Evolutionary conservation across 1,284 basidiomycete species (phyloP).

Genomic region (Inonotus obliquus): DNA sequence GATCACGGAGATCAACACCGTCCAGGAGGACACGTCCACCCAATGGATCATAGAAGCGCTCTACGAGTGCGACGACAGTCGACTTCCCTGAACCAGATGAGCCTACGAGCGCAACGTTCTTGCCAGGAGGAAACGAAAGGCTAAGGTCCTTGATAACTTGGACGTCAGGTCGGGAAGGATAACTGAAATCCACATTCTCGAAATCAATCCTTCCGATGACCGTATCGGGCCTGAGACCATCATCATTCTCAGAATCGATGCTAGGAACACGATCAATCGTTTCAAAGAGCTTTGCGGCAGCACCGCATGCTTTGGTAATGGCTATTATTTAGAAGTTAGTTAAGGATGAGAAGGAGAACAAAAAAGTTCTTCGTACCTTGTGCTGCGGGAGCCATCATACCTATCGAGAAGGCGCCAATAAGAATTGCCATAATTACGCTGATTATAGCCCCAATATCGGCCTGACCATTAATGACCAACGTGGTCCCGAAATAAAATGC

Average conservation of each 20-base stretch:
- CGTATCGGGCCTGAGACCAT: conserved; percentile 66
- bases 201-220: conserved; percentile 77
- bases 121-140: conserved; percentile 68
- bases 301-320: conserved; percentile 77
- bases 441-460: conserved; percentile 67
- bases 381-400: conserved; percentile 74
- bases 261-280: conserved; percentile 86
- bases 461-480: conserved; percentile 62
- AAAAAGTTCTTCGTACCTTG: conserved; percentile 44
- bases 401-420: conserved; percentile 87
- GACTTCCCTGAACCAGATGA: conserved; percentile 90
- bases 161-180: conserved; percentile 86
- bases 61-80: conserved; percentile 72
- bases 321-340: conserved; percentile 39
- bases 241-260: conserved; percentile 78
- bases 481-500: conserved; percentile 83
- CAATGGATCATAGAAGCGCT: conserved; percentile 87
- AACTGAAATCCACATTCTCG: conserved; percentile 81
- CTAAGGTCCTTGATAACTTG: conserved; percentile 76
- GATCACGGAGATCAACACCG: conserved; percentile 67
- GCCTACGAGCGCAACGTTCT: conserved; percentile 85
- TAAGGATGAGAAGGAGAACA: too few relatives aligned
- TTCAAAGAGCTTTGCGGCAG: conserved; percentile 89
- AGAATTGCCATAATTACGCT: conserved; percentile 84
- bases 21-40: conserved; percentile 75